Percentiles rank a stretch among this genome's conserved stretches.
Evolutionary conservation across 2,329 filamentous ascomycete species (phyloP).

Genomic region (Hypomyces rosellus): DNA sequence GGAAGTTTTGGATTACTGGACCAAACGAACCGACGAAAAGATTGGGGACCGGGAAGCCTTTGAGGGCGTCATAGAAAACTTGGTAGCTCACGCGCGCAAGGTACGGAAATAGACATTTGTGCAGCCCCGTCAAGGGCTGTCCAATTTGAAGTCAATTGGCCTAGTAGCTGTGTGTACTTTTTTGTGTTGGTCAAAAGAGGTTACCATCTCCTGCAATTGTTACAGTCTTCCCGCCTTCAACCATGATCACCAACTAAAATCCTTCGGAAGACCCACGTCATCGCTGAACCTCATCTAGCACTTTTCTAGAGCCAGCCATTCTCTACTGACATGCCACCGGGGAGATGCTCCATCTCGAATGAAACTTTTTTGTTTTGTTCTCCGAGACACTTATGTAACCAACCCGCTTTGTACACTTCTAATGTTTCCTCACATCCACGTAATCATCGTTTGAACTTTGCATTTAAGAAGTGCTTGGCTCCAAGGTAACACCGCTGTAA

Average conservation of each 20-base stretch:
- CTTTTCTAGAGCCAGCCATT: conserved; percentile 13
- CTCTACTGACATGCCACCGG: conserved; percentile 11
- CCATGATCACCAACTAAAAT: neutral
- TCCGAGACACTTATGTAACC: neutral
- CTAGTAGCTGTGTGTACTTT: conserved; percentile 12
- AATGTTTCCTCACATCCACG: too few relatives aligned
- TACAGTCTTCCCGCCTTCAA: neutral
- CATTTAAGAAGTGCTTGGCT: conserved; percentile 42
- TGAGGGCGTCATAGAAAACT: conserved; percentile 92
- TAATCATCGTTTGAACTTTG: neutral
- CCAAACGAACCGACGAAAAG: conserved; percentile 77
- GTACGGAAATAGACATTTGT: conserved; percentile 58
- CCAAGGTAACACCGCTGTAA: conserved; percentile 47
- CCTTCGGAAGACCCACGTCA: neutral
- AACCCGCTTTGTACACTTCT: too few relatives aligned
- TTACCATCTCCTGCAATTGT: neutral
- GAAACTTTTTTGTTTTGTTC: neutral
- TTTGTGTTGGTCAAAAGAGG: conserved; percentile 2
- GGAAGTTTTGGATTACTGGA: conserved; percentile 81
- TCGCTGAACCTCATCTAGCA: neutral
- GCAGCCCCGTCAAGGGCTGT: conserved; percentile 3
- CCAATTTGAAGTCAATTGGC: conserved; percentile 18
- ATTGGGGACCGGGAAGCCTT: conserved; percentile 88
- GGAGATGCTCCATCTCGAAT: neutral
- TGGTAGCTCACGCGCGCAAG: conserved; percentile 86